Percentiles rank a stretch among this genome's conserved stretches.
phyloP scores from a whole-genome alignment of 805 yeast genomes.

The Lachancea waltii region DNA sequence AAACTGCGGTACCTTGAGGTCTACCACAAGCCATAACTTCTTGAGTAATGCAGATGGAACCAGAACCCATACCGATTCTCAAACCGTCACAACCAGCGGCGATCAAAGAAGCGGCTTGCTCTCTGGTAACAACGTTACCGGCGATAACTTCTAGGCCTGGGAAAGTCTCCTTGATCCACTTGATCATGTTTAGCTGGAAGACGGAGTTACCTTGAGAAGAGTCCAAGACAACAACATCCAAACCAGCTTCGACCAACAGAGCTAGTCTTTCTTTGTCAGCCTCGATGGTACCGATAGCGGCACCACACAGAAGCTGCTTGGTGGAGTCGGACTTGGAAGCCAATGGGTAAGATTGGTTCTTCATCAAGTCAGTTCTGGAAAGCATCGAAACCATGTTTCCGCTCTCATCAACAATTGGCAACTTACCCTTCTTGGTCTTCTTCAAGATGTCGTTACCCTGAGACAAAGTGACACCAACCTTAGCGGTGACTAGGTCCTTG shows the following conservation, averaged over 20 bases:
- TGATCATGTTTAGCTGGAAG: slow-evolving; percentile 90
- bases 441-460: slow-evolving; percentile 90
- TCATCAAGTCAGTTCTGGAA: slow-evolving; percentile 94
- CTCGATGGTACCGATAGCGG: slow-evolving; percentile 92
- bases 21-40: slow-evolving; percentile 99
- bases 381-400: slow-evolving; percentile 80
- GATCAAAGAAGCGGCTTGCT: slow-evolving; percentile 93
- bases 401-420: slow-evolving; percentile 78
- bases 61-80: slow-evolving; percentile 99
- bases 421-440: slow-evolving; percentile 92
- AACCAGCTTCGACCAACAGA: slow-evolving; percentile 88
- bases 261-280: slow-evolving; percentile 81
- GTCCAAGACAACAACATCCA: slow-evolving; percentile 92
- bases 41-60: slow-evolving; percentile 98
- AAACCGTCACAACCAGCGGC: slow-evolving; percentile 96
- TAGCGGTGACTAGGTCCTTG: slow-evolving; percentile 75
- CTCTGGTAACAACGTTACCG: slow-evolving; percentile 98
- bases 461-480: slow-evolving; percentile 69
- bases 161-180: slow-evolving; percentile 77
- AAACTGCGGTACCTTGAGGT: slow-evolving; percentile 99
- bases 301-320: slow-evolving; percentile 97
- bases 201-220: slow-evolving; percentile 97
- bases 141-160: slow-evolving; percentile 86
- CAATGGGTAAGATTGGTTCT: slow-evolving; percentile 86
- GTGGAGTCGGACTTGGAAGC: slow-evolving; percentile 92